These are phyloP conservation scores for Mortierella sp. DNA, from an alignment of 371 early-diverging fungal genomes.

Conservation along the genomic window DNA sequence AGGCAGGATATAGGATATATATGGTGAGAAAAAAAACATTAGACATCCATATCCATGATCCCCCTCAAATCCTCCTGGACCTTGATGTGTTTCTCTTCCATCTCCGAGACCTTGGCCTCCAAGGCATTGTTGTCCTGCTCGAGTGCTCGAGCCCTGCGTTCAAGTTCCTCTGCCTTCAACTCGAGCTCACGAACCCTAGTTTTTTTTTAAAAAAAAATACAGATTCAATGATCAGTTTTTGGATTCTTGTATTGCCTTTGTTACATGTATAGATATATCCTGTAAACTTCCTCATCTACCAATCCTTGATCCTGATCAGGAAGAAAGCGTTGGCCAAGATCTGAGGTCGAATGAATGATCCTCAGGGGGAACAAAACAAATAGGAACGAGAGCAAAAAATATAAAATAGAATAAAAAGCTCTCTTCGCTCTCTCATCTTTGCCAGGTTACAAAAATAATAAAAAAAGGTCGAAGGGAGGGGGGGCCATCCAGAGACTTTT, in stretches of 20 bases:
- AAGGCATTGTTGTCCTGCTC: conserved; percentile 30
- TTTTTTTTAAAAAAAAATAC: too few species aligned
- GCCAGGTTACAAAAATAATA: background rate
- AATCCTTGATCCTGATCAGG: background rate
- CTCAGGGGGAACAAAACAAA: background rate
- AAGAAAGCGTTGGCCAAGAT: too few species aligned
- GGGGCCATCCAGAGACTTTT: too few species aligned
- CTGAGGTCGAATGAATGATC: too few species aligned
- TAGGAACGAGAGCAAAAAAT: conserved; percentile 1
- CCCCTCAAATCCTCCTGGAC: background rate
- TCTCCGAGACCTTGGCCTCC: conserved; percentile 26
- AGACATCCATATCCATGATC: conserved; percentile 26
- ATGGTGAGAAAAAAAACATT: conserved; percentile 3
- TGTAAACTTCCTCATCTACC: background rate
- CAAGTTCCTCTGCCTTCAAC: conserved; percentile 47
- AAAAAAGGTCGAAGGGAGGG: too few species aligned
- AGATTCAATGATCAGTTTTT: background rate
- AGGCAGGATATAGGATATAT: too few species aligned
- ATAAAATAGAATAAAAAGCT: background rate
- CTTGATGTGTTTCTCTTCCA: conserved; percentile 19
- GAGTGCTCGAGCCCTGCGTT: conserved; percentile 33
- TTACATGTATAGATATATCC: background rate
- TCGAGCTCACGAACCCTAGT: conserved; percentile 48
- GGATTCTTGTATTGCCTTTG: background rate
- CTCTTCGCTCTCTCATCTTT: background rate